Percentiles rank a stretch among this genome's conserved stretches.
These are phyloP conservation scores for Leccinellum rugosiceps DNA, from an alignment of 768 basidiomycete genomes.

Conservation along the genomic window DNA sequence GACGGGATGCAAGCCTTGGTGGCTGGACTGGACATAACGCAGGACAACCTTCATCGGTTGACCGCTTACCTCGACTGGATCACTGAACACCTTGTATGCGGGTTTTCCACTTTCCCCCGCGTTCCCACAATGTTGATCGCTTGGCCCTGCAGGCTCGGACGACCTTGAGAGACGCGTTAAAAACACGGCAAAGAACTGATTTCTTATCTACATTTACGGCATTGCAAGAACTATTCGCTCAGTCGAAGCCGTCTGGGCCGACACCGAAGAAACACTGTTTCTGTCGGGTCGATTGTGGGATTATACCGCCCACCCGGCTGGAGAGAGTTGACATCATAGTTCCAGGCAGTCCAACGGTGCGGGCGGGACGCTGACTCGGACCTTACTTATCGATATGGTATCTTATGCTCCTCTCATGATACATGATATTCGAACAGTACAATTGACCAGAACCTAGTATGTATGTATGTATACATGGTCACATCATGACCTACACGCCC, in stretches of 20 bases:
- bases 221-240: conserved; percentile 22
- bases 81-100: conserved; percentile 24
- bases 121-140: conserved; percentile 1
- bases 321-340: conserved; percentile 16
- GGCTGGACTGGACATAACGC: conserved; percentile 20
- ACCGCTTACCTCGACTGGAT: conserved; percentile 29
- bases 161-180: conserved; percentile 12
- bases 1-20: conserved; percentile 13
- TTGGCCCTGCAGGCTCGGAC: conserved; percentile 15
- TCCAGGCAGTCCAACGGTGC: conserved; percentile 23
- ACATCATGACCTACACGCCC: conserved; percentile 1
- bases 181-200: conserved; percentile 2
- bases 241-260: conserved; percentile 3
- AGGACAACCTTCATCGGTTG: conserved; percentile 19
- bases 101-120: background rate
- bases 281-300: background rate
- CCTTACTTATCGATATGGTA: conserved; percentile 7
- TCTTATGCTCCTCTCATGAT: conserved; percentile 6
- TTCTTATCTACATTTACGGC: conserved; percentile 17
- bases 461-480: background rate
- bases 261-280: conserved; percentile 9
- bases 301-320: background rate
- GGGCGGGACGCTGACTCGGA: conserved; percentile 15
- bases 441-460: conserved; percentile 12
- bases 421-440: conserved; percentile 11